Conservation (phyloP, 441 rosid genomes). For the Populus tomentosa region DNA sequence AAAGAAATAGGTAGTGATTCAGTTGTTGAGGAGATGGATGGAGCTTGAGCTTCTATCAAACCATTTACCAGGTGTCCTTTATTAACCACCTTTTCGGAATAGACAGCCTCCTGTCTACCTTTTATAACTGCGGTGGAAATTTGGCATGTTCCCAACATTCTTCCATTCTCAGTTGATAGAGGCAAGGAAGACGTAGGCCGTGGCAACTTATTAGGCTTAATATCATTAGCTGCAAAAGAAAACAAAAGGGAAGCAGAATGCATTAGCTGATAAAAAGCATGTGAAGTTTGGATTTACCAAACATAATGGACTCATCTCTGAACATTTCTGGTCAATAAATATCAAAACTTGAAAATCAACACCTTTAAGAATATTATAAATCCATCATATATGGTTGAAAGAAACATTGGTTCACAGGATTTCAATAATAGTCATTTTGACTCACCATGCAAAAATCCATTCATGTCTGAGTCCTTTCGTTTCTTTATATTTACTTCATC, state of each 20-base stretch:
- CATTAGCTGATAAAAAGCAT: slow-evolving; percentile 6
- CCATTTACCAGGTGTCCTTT: slow-evolving; percentile 50
- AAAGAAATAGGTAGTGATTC: slow-evolving; percentile 18
- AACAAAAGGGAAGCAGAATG: slow-evolving; percentile 22
- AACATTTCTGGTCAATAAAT: not conserved
- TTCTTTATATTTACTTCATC: slow-evolving; percentile 40
- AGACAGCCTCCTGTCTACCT: slow-evolving; percentile 27
- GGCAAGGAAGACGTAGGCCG: slow-evolving; percentile 29
- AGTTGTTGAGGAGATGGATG: slow-evolving; percentile 17
- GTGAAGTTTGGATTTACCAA: not conserved
- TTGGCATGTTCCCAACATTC: slow-evolving; percentile 34
- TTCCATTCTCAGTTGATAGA: slow-evolving; percentile 43
- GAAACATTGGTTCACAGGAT: not conserved
- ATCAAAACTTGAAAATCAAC: not conserved
- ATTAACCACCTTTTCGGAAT: slow-evolving; percentile 27
- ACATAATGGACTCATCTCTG: slow-evolving; percentile 7
- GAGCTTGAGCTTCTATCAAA: slow-evolving; percentile 22
- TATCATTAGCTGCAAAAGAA: slow-evolving; percentile 48
- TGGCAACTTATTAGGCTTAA: slow-evolving; percentile 38
- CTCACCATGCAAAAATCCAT: slow-evolving; percentile 65
- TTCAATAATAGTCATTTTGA: slow-evolving; percentile 18
- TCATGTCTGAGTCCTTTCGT: slow-evolving; percentile 48
- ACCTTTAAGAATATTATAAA: not conserved
- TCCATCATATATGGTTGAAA: not conserved
- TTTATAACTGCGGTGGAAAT: slow-evolving; percentile 24